These are phyloP conservation scores for Solanum acaule DNA, from an alignment of 257 asterid genomes.

Conservation along the genomic window DNA sequence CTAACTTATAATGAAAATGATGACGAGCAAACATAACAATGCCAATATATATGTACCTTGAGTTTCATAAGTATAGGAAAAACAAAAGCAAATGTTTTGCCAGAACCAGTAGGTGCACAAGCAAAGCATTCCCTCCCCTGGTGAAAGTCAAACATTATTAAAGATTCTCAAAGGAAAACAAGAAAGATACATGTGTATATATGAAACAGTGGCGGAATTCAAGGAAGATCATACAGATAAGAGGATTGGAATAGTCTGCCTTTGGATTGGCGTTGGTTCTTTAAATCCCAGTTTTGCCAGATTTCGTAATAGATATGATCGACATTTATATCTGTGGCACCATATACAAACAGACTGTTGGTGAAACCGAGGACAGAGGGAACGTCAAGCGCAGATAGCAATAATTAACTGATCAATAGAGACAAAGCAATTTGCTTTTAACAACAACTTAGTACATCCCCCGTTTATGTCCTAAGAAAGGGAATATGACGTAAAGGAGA, in stretches of 20 bases:
- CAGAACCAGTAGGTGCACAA: conserved; percentile 95
- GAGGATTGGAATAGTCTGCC: conserved; percentile 89
- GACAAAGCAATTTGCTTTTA: neutral
- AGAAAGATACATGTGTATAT: neutral
- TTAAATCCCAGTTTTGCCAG: conserved; percentile 57
- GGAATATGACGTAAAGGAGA: neutral
- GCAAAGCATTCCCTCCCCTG: conserved; percentile 97
- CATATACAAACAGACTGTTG: neutral
- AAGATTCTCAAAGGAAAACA: neutral
- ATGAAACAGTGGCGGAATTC: conserved; percentile 8
- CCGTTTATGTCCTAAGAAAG: neutral
- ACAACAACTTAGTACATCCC: neutral
- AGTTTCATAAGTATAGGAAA: conserved; percentile 83
- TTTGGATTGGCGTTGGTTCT: conserved; percentile 97
- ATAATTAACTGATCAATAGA: neutral
- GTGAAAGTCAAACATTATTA: neutral
- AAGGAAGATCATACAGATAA: conserved; percentile 70
- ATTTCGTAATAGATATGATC: conserved; percentile 54
- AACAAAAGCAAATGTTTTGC: conserved; percentile 85
- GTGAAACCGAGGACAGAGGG: neutral
- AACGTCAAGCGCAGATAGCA: neutral
- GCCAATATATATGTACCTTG: conserved; percentile 29
- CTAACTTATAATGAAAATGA: neutral
- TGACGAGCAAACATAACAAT: neutral
- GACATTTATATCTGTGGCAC: conserved; percentile 53